These are phyloP conservation scores for Collybia sordida DNA, from an alignment of 768 basidiomycete species.

Conservation along the genomic window DNA sequence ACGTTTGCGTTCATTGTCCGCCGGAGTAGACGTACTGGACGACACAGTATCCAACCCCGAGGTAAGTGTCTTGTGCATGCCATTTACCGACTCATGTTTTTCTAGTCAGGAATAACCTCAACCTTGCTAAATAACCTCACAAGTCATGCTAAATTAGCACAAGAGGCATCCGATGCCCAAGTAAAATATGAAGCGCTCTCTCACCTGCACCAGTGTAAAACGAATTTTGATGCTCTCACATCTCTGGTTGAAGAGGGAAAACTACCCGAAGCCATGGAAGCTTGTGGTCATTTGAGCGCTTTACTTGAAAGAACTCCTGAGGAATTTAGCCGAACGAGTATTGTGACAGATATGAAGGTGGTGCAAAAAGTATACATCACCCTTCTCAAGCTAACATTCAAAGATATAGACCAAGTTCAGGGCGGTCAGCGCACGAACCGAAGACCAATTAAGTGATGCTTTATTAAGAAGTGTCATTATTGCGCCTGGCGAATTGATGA, in stretches of 20 bases:
- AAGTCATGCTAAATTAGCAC: conserved; percentile 62
- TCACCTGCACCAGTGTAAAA: conserved; percentile 54
- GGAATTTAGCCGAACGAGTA: conserved; percentile 49
- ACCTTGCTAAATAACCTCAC: conserved; percentile 52
- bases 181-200: conserved; percentile 49
- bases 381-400: neutral
- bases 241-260: conserved; percentile 53
- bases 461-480: conserved; percentile 59
- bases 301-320: conserved; percentile 47
- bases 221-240: conserved; percentile 43
- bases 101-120: conserved; percentile 69
- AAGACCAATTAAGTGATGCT: conserved; percentile 73
- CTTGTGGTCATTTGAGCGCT: conserved; percentile 38
- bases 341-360: conserved; percentile 62
- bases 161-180: conserved; percentile 57
- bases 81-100: conserved; percentile 4
- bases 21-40: conserved; percentile 52
- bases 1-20: conserved; percentile 48
- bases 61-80: conserved; percentile 38
- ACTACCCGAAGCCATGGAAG: conserved; percentile 61
- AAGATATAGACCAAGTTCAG: conserved; percentile 50
- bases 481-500: conserved; percentile 45
- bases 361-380: conserved; percentile 18
- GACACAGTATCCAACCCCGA: conserved; percentile 55
- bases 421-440: conserved; percentile 53